Conservation (phyloP, 2,329 filamentous ascomycete genomes). For the Tolypocladium cylindrosporum region DNA sequence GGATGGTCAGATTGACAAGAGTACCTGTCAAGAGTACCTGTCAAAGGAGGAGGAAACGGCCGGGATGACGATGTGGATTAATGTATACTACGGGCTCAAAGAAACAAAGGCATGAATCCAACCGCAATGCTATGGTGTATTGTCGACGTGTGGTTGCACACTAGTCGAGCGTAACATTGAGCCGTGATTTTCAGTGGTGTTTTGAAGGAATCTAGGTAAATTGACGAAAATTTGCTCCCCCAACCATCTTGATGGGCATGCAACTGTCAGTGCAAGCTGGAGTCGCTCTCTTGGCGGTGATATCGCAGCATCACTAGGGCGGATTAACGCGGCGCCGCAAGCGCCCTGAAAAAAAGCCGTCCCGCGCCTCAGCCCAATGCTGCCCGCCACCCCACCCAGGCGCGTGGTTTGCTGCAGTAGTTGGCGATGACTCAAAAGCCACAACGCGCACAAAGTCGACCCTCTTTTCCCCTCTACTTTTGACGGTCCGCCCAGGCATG, state of each 20-base stretch:
- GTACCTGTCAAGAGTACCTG: background rate
- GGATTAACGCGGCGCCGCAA: background rate
- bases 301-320: background rate
- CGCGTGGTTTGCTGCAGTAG: conserved; percentile 5
- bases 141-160: no score
- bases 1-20: conserved; percentile 14
- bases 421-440: conserved; percentile 6
- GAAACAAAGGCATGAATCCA: background rate
- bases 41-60: background rate
- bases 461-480: conserved; percentile 1
- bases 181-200: no score
- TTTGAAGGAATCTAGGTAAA: background rate
- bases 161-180: background rate
- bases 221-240: no score
- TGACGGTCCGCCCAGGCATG: conserved; percentile 7
- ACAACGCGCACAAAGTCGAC: conserved; percentile 5
- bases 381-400: conserved; percentile 3
- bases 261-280: background rate
- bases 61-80: no score
- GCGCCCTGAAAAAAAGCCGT: background rate
- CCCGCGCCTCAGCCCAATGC: background rate
- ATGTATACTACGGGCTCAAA: background rate
- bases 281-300: background rate
- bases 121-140: background rate
- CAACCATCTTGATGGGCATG: background rate